These are phyloP conservation scores for Artemisia princeps DNA, from an alignment of 140 eudicot genomes.

Conservation along the genomic window DNA sequence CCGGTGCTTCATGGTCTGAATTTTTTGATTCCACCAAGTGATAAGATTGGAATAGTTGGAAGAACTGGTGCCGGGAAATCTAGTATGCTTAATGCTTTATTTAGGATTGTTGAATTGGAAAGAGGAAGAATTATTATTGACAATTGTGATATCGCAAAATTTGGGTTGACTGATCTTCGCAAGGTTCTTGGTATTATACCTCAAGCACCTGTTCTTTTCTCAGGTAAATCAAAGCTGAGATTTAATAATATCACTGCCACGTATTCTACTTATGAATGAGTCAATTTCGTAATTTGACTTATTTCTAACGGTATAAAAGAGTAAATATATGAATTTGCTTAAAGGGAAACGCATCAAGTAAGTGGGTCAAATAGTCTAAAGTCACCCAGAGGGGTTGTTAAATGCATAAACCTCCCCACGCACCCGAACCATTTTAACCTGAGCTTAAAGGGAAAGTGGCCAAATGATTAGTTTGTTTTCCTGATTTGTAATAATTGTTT, in stretches of 20 bases:
- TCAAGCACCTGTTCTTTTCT: conserved; percentile 93
- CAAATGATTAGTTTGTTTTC: conserved; percentile 10
- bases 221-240: conserved; percentile 46
- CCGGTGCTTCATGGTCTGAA: conserved; percentile 74
- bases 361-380: no score
- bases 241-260: background rate
- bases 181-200: conserved; percentile 90
- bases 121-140: conserved; percentile 75
- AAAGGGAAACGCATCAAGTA: no score
- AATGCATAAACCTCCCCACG: no score
- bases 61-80: conserved; percentile 99
- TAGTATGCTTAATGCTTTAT: conserved; percentile 93
- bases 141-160: conserved; percentile 61
- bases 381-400: no score
- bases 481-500: conserved; percentile 19
- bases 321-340: no score
- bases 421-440: no score
- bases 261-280: no score
- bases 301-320: no score
- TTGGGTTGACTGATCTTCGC: conserved; percentile 83
- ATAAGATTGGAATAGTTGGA: conserved; percentile 90
- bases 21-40: conserved; percentile 55
- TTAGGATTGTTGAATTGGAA: conserved; percentile 86
- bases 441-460: no score
- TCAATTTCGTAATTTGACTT: no score